Evolutionary conservation across 106 monocot genomes (phyloP).

Genomic region (Narthecium ossifragum): DNA sequence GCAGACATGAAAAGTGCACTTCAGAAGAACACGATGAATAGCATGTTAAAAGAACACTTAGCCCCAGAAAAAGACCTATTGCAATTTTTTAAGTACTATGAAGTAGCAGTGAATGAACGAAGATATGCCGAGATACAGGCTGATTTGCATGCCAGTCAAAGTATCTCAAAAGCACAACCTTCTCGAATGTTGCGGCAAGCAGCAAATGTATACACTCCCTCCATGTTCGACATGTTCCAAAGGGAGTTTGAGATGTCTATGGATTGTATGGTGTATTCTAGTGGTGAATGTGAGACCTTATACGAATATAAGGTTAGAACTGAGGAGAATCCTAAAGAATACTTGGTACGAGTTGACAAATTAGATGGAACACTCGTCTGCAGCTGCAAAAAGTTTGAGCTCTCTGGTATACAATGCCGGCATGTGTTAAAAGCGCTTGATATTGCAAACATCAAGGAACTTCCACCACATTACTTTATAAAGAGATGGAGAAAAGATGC

Average conservation of each 20-base stretch:
- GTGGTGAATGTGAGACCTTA: not conserved
- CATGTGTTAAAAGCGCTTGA: conserved; percentile 10
- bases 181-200: conserved; percentile 14
- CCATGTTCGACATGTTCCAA: conserved; percentile 12
- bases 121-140: conserved; percentile 6
- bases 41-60: conserved; percentile 2
- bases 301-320: conserved; percentile 7
- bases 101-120: not conserved
- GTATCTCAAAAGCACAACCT: not conserved
- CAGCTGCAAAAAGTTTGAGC: conserved; percentile 19
- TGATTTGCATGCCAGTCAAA: conserved; percentile 6
- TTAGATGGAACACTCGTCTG: not conserved
- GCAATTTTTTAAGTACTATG: conserved; percentile 9
- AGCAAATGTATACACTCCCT: not conserved
- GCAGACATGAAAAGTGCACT: conserved; percentile 4
- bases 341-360: not conserved
- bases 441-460: conserved; percentile 6
- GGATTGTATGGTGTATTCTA: not conserved
- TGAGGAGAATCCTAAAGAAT: not conserved
- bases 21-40: not conserved
- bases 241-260: conserved; percentile 4
- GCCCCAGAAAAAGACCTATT: not conserved
- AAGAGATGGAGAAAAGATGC: conserved; percentile 10
- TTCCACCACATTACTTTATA: not conserved
- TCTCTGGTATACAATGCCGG: conserved; percentile 8